Conservation (phyloP, 352 stramenopile genomes). For the Phytopythium aichiense region DNA sequence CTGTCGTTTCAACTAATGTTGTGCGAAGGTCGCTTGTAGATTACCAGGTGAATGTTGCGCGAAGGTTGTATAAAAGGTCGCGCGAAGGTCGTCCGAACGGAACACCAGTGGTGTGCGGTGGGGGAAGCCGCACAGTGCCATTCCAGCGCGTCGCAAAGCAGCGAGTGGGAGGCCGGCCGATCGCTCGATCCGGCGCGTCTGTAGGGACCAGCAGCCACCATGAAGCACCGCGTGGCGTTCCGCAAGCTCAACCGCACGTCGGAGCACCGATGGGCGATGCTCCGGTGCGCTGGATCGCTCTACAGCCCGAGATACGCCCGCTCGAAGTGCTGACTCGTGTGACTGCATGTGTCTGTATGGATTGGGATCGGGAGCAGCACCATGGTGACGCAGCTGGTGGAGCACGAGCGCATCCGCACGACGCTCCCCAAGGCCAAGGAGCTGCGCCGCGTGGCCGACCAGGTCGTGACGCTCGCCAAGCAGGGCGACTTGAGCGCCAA, state of each 20-base stretch:
- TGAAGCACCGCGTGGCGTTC: constrained; percentile 85
- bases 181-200: neutral
- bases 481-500: constrained; percentile 79
- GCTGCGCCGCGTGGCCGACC: constrained; percentile 90
- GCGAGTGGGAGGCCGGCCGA: constrained; percentile 3
- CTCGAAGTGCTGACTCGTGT: neutral
- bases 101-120: constrained; percentile 10
- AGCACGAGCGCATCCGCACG: constrained; percentile 97
- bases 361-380: constrained; percentile 50
- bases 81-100: constrained; percentile 8
- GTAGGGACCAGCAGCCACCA: constrained; percentile 16
- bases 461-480: constrained; percentile 95
- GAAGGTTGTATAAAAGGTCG: constrained; percentile 4
- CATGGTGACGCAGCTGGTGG: constrained; percentile 96
- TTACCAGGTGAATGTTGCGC: neutral
- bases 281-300: constrained; percentile 60
- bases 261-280: constrained; percentile 94
- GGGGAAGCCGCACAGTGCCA: constrained; percentile 6
- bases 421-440: constrained; percentile 97
- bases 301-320: constrained; percentile 7
- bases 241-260: constrained; percentile 92
- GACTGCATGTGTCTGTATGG: neutral
- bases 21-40: neutral
- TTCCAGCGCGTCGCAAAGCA: neutral
- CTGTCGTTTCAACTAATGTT: neutral